Conservation (phyloP, 1,284 basidiomycete genomes). For the Ceratobasidium sp. region DNA sequence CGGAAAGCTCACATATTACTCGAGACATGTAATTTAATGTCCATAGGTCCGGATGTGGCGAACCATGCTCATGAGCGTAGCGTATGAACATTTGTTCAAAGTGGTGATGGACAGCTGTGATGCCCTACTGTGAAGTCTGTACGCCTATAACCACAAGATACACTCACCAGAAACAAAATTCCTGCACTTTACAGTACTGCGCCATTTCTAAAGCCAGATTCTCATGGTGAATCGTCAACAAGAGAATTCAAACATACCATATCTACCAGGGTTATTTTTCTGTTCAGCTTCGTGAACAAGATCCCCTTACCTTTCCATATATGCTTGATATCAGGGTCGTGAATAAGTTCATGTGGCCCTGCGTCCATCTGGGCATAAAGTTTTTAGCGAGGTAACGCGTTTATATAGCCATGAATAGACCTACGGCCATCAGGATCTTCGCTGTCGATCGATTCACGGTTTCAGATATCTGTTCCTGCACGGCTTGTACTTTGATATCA, state of each 20-base stretch:
- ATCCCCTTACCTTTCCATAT: slow-evolving; percentile 14
- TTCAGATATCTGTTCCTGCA: slow-evolving; percentile 24
- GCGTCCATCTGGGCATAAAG: background rate
- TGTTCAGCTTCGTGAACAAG: background rate
- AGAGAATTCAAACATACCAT: background rate
- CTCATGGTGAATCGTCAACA: background rate
- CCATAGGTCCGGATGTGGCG: slow-evolving; percentile 16
- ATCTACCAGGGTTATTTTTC: background rate
- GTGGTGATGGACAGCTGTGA: slow-evolving; percentile 20
- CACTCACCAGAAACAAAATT: slow-evolving; percentile 17
- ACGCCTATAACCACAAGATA: background rate
- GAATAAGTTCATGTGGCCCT: slow-evolving; percentile 17
- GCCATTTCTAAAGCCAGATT: slow-evolving; percentile 8
- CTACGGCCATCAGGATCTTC: slow-evolving; percentile 5
- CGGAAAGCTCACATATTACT: background rate
- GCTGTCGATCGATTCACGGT: slow-evolving; percentile 9
- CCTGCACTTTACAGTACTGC: slow-evolving; percentile 17
- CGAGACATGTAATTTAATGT: slow-evolving; percentile 13
- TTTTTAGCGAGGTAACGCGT: background rate
- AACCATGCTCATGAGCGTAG: background rate
- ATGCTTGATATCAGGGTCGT: slow-evolving; percentile 11
- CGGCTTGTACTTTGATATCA: slow-evolving; percentile 15
- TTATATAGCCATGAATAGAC: too few relatives aligned
- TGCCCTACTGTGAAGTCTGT: background rate
- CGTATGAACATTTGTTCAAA: slow-evolving; percentile 12